phyloP scores from a whole-genome alignment of 192 early-diverging fungal genomes.

The Entophlyctis helioformis region DNA sequence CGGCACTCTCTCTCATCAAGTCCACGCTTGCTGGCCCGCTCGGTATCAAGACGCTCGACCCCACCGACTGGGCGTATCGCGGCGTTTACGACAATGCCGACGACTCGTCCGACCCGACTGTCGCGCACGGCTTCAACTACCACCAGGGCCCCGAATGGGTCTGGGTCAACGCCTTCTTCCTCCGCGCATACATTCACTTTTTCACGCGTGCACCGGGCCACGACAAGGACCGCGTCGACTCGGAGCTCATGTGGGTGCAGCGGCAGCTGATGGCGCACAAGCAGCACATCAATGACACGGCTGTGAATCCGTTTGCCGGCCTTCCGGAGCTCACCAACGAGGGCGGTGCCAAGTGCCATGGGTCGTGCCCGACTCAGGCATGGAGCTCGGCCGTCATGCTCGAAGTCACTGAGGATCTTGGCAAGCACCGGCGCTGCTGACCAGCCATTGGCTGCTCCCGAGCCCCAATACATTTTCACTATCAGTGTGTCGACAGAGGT shows the following conservation, averaged over 20 bases:
- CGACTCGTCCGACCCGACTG: constrained; percentile 66
- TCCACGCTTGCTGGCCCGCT: constrained; percentile 60
- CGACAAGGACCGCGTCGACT: constrained; percentile 5
- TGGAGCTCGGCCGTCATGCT: constrained; percentile 74
- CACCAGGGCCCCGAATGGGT: constrained; percentile 99
- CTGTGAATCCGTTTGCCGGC: constrained; percentile 64
- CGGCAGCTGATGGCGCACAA: constrained; percentile 68
- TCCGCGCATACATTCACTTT: constrained; percentile 74
- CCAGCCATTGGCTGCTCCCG: too few species aligned
- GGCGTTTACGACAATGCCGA: constrained; percentile 90
- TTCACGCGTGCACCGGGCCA: constrained; percentile 16
- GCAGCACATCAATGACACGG: constrained; percentile 46
- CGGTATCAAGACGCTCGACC: constrained; percentile 94
- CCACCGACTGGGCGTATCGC: constrained; percentile 83
- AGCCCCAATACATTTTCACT: too few species aligned
- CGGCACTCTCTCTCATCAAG: constrained; percentile 55
- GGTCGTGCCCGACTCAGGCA: constrained; percentile 87
- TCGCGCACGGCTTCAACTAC: constrained; percentile 97
- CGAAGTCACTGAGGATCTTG: constrained; percentile 45
- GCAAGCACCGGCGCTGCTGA: too few species aligned
- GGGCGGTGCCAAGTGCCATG: constrained; percentile 66
- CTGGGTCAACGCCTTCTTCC: constrained; percentile 81
- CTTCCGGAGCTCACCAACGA: constrained; percentile 94
- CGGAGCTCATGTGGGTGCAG: constrained; percentile 53
- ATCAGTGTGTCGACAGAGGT: too few species aligned